These are phyloP conservation scores for Rhamnella rubrinervis DNA, from an alignment of 331 rosid genomes.

Conservation along the genomic window DNA sequence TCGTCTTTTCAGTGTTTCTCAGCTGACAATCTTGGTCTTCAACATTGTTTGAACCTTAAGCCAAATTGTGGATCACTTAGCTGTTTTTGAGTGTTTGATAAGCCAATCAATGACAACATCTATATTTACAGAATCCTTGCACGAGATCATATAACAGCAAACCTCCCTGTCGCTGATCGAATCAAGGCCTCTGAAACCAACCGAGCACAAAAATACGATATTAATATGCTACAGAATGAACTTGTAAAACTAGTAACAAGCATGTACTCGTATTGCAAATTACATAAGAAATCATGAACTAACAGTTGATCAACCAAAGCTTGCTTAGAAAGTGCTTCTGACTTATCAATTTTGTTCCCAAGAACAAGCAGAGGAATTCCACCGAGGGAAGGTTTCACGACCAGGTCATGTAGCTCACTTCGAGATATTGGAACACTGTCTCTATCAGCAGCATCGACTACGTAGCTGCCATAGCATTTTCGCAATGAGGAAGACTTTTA, in stretches of 20 bases:
- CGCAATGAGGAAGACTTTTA: conserved; percentile 9
- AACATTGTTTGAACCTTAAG: conserved; percentile 13
- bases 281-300: conserved; percentile 30
- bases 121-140: conserved; percentile 91
- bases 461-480: conserved; percentile 55
- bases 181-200: conserved; percentile 75
- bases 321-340: conserved; percentile 91
- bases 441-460: conserved; percentile 93
- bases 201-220: conserved; percentile 21
- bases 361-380: conserved; percentile 82
- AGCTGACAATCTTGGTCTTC: not conserved
- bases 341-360: conserved; percentile 89
- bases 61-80: conserved; percentile 37
- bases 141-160: conserved; percentile 91
- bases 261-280: conserved; percentile 9
- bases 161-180: conserved; percentile 74
- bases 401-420: conserved; percentile 85
- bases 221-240: not conserved
- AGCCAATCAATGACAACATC: conserved; percentile 95
- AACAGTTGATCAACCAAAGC: conserved; percentile 82
- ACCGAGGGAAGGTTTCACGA: conserved; percentile 65
- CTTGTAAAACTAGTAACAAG: conserved; percentile 1
- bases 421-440: conserved; percentile 84
- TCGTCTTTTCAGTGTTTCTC: not conserved
- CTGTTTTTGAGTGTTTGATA: conserved; percentile 87